These are phyloP conservation scores for Penicillium sp. DNA, from an alignment of 2,329 filamentous ascomycete species.

Conservation along the genomic window DNA sequence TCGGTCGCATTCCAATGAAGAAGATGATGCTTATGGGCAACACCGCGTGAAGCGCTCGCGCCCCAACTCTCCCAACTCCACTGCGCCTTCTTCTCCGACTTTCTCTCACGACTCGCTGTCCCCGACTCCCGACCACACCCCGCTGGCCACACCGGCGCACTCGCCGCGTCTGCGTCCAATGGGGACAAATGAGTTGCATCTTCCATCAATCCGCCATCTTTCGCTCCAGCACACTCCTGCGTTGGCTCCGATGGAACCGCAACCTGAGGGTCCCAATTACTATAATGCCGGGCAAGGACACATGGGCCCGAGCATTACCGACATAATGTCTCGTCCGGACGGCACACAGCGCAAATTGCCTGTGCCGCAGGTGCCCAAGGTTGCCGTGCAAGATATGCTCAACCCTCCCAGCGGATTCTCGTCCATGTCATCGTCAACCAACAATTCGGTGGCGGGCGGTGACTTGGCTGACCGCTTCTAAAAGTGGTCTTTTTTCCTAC, in stretches of 20 bases:
- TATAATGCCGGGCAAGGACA: conserved; percentile 53
- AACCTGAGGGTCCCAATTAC: conserved; percentile 54
- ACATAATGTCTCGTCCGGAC: conserved; percentile 87
- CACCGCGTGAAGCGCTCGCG: conserved; percentile 79
- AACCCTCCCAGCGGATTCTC: conserved; percentile 60
- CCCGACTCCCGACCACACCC: conserved; percentile 95
- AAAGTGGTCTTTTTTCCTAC: conserved; percentile 5
- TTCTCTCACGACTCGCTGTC: conserved; percentile 95
- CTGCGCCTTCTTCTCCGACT: conserved; percentile 89
- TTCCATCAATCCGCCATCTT: conserved; percentile 76
- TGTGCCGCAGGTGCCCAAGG: conserved; percentile 80
- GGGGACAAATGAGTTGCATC: conserved; percentile 63
- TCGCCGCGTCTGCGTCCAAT: conserved; percentile 84
- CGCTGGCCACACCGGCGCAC: conserved; percentile 91
- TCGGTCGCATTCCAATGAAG: conserved; percentile 74
- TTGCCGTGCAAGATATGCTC: conserved; percentile 78
- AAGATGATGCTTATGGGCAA: conserved; percentile 63
- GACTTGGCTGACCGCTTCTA: conserved; percentile 57
- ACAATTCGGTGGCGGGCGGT: conserved; percentile 68
- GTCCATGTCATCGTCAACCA: conserved; percentile 70
- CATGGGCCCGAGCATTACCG: conserved; percentile 73
- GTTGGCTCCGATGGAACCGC: conserved; percentile 65
- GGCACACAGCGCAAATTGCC: conserved; percentile 85
- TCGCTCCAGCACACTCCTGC: conserved; percentile 62
- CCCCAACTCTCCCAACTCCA: conserved; percentile 91